These are phyloP conservation scores for Papiliotrema flavescens DNA, from an alignment of 1,284 basidiomycete species.

Conservation along the genomic window DNA sequence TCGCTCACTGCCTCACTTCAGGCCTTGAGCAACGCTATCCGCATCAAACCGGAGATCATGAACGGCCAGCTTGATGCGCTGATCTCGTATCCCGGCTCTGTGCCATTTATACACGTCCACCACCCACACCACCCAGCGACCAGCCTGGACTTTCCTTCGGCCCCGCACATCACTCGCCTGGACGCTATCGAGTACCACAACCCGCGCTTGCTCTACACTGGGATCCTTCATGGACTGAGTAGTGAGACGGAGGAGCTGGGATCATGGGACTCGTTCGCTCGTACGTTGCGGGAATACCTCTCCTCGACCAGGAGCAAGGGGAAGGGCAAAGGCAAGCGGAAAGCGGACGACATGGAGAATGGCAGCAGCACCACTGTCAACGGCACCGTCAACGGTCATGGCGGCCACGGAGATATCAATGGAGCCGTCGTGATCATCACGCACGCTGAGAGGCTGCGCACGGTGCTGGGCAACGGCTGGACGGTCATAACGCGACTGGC, in stretches of 20 bases:
- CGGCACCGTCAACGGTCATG: no score
- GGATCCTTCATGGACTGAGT: conserved; percentile 60
- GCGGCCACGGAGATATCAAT: conserved; percentile 5
- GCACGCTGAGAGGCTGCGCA: conserved; percentile 63
- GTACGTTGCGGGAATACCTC: conserved; percentile 54
- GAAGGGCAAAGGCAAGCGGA: conserved; percentile 37
- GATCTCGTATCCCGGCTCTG: conserved; percentile 54
- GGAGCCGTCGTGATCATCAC: conserved; percentile 62
- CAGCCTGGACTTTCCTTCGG: conserved; percentile 3
- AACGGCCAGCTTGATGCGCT: conserved; percentile 36
- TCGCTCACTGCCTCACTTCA: no score
- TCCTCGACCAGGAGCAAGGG: conserved; percentile 12
- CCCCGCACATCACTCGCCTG: conserved; percentile 49
- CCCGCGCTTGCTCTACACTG: conserved; percentile 64
- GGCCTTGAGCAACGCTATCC: no score
- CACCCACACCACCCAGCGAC: conserved; percentile 57
- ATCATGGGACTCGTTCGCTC: conserved; percentile 62
- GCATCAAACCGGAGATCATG: no score
- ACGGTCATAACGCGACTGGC: conserved; percentile 67
- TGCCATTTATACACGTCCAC: conserved; percentile 67
- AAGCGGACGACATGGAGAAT: conserved; percentile 34
- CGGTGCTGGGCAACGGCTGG: conserved; percentile 61
- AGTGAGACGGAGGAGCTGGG: conserved; percentile 32
- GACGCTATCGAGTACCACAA: conserved; percentile 66
- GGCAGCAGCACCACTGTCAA: background rate